Base-by-base conservation (phyloP, 805 yeast genomes). In the Wickerhamomyces alni region DNA sequence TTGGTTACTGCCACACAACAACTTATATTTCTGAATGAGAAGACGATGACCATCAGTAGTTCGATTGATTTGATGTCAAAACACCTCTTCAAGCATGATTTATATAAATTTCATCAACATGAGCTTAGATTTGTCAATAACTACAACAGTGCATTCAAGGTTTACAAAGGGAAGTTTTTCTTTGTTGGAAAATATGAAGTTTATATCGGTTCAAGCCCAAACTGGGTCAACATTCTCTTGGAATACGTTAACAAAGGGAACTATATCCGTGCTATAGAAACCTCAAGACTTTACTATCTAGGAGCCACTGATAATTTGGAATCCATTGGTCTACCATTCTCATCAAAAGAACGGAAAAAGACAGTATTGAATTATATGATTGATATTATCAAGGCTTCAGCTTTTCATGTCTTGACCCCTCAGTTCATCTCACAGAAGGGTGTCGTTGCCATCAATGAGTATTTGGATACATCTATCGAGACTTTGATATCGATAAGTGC, bases 221-320 rank as follows among this genome's bases (percentile, higher is more conserved):
- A 72, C 48, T 87, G 96, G 96, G 86, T 87, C 49, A 54, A 48
- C 36, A 17, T 48, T 2, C 25, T 53, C 1, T 30, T 51, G 88
- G 95, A 86, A 82, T 52, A 74, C 11, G 63, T 87, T 35, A 63
- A 72, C 10, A 47, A 59, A 2, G 76, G 73, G 1, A 56, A 71
- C 17, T 81, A 78, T 39, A 56, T 72, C 6, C 62, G 57, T 3
- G 89, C 94, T 0, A 65, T 86, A n/a, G 58, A 63, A 3, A 62
- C 71, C 13, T 81, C 84, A 0, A 63, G 72, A 33, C 58, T 60
- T 8, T 83, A 72, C 52, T 86, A 75, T 36, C 45, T 52, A 1
- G 78, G 82, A 10, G 50, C 49, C 0, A 67, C 71, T 1, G 75
- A 41, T 1, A 49, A 75, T 33, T 53, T 80, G 18, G 67, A 73